Evolutionary conservation across 352 stramenopile genomes (phyloP).

Genomic region (Sclerospora graminicola): DNA sequence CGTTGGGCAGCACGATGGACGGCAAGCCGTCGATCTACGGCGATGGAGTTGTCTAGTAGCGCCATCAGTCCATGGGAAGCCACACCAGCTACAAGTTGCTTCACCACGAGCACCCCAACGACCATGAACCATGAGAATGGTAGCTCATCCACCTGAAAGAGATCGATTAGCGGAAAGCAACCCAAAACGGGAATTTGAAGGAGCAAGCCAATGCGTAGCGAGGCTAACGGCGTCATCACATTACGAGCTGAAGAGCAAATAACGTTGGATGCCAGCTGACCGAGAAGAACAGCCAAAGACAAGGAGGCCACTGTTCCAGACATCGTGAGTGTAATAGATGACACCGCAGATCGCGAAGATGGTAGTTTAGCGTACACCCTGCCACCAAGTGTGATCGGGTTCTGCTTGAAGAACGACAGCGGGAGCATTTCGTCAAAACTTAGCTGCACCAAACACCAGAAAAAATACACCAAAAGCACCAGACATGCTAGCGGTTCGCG

Average conservation of each 20-base stretch:
- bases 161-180: constrained; percentile 56
- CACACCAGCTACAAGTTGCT: constrained; percentile 51
- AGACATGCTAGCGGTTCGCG: constrained; percentile 54
- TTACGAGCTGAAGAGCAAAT: constrained; percentile 38
- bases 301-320: constrained; percentile 40
- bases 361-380: constrained; percentile 31
- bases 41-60: constrained; percentile 73
- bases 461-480: constrained; percentile 57
- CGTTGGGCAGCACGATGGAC: constrained; percentile 60
- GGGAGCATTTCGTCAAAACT: constrained; percentile 75
- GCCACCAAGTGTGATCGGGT: constrained; percentile 27
- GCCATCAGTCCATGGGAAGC: constrained; percentile 54
- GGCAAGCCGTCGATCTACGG: constrained; percentile 50
- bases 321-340: constrained; percentile 48
- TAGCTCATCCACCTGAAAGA: constrained; percentile 59
- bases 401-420: constrained; percentile 73
- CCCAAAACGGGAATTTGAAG: constrained; percentile 64
- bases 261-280: constrained; percentile 38
- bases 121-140: constrained; percentile 53
- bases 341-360: constrained; percentile 27
- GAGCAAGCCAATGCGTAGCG: constrained; percentile 60
- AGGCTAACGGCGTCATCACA: constrained; percentile 68
- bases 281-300: constrained; percentile 36
- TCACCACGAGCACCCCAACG: constrained; percentile 43
- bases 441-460: constrained; percentile 60